A percentile compares a stretch with the other conserved stretches of the same genome.
These are phyloP conservation scores for Pythium folliculosum DNA, from an alignment of 352 stramenopile species.

Conservation along the genomic window DNA sequence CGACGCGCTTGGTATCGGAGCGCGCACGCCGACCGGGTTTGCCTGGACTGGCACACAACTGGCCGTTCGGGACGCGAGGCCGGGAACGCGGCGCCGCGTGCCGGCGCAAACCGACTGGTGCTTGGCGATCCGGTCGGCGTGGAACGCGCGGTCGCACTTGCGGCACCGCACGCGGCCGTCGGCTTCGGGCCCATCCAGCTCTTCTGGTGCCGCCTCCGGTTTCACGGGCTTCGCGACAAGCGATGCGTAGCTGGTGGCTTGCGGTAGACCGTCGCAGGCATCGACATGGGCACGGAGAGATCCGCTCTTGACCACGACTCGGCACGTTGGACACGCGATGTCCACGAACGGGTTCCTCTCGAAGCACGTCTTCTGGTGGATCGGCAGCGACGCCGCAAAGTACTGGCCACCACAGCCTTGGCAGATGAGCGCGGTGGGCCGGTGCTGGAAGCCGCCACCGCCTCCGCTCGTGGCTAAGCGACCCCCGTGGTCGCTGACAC, in stretches of 20 bases:
- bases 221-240: neutral
- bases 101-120: slow-evolving; percentile 62
- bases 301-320: slow-evolving; percentile 34
- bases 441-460: slow-evolving; percentile 12
- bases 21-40: neutral
- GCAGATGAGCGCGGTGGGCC: slow-evolving; percentile 32
- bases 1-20: neutral
- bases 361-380: slow-evolving; percentile 77
- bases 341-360: slow-evolving; percentile 59
- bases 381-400: slow-evolving; percentile 60
- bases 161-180: slow-evolving; percentile 63
- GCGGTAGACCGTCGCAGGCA: slow-evolving; percentile 1
- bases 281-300: slow-evolving; percentile 16
- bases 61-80: neutral
- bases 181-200: slow-evolving; percentile 43
- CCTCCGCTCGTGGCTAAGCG: neutral
- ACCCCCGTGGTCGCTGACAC: neutral
- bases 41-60: neutral
- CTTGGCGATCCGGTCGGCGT: slow-evolving; percentile 59
- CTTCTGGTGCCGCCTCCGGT: neutral
- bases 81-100: neutral
- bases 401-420: slow-evolving; percentile 53
- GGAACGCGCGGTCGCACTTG: slow-evolving; percentile 57
- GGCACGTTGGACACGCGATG: slow-evolving; percentile 48
- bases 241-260: neutral